Evolutionary conservation across 306 rosid species (phyloP), one percentile per base, ranked within the genome.

Genomic region (Neltuma alba): DNA sequence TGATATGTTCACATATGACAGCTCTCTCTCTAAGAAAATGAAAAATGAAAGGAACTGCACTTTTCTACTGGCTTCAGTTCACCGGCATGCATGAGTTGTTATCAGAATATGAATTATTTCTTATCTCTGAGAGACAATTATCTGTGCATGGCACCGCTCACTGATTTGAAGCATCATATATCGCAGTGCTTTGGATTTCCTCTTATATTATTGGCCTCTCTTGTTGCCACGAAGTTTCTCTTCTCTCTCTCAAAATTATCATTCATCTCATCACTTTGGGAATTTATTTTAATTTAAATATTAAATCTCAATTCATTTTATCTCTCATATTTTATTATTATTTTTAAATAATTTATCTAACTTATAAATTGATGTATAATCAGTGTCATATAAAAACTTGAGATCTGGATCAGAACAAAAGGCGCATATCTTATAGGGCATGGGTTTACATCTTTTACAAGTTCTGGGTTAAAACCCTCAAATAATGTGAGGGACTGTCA

Each of bases 81-180:
- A 54, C 13, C 28, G 25, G 60, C 28, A 8, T 4, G 36, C 44
- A 44, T 11, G 81, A 68, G 36, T 40, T 67, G 75, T 37, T 36
- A 50, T 48, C 48, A 77, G 15, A 10, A 23, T 21, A 9, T 20
- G 65, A 47, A 77, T 48, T 72, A 45, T 70, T 50, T 76, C 8
- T 47, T 28, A 18, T 60, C 30, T 58, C 15, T 42, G 25, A 21
- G 80, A 33, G 23, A 76, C 54, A n/a, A 21, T 16, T 40, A 44
- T 45, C 20, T 15, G 28, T 37, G 37, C 20, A 64, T 9, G 47
- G 18, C 71, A 36, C 20, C 0, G 73, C 58, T n/a, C 54, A 50
- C 42, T 70, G 75, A 68, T 16, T 68, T 52, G 63, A 25, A 55
- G 44, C 5, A 47, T 52, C 40, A n/a, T 27, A 52, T 52, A 16